Evolutionary conservation across 1,139 yeast species (phyloP).

Genomic region (Ogataea hybrid): DNA sequence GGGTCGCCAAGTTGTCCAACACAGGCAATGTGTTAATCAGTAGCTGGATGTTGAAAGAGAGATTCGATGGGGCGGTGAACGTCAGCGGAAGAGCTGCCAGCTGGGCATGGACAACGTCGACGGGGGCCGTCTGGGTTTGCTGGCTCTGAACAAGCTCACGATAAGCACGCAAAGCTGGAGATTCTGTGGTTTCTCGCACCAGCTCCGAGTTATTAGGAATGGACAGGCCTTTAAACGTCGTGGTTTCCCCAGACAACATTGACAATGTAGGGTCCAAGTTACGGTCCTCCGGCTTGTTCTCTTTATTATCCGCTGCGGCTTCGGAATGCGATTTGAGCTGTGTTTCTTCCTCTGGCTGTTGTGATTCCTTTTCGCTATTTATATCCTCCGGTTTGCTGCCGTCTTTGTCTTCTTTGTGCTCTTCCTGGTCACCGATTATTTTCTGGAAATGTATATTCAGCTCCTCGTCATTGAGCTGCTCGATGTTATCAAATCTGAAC

Average conservation of each 20-base stretch:
- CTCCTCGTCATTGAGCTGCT: conserved; percentile 27
- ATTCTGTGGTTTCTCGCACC: conserved; percentile 30
- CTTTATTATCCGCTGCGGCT: conserved; percentile 6
- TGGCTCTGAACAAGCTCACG: conserved; percentile 23
- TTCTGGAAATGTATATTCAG: conserved; percentile 29
- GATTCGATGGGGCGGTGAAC: conserved; percentile 51
- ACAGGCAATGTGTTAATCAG: conserved; percentile 67
- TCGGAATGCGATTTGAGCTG: neutral
- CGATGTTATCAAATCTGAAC: conserved; percentile 26
- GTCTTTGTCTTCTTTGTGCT: neutral
- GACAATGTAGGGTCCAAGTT: conserved; percentile 8
- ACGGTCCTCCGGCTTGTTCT: conserved; percentile 6
- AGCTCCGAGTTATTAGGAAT: conserved; percentile 42
- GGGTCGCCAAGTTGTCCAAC: conserved; percentile 72
- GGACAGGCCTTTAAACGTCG: conserved; percentile 31
- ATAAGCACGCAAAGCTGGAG: conserved; percentile 27
- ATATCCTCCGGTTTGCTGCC: neutral
- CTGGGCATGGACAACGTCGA: conserved; percentile 46
- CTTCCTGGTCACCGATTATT: conserved; percentile 23
- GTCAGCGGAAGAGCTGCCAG: conserved; percentile 58
- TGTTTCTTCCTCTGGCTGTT: neutral
- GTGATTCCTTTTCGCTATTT: neutral
- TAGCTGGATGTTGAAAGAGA: conserved; percentile 61
- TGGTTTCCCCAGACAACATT: conserved; percentile 15
- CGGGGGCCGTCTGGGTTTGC: conserved; percentile 19